A percentile compares a stretch with the other conserved stretches of the same genome.
Conservation (phyloP, 192 early-diverging fungal genomes). For the Rhizophlyctis rosea region DNA sequence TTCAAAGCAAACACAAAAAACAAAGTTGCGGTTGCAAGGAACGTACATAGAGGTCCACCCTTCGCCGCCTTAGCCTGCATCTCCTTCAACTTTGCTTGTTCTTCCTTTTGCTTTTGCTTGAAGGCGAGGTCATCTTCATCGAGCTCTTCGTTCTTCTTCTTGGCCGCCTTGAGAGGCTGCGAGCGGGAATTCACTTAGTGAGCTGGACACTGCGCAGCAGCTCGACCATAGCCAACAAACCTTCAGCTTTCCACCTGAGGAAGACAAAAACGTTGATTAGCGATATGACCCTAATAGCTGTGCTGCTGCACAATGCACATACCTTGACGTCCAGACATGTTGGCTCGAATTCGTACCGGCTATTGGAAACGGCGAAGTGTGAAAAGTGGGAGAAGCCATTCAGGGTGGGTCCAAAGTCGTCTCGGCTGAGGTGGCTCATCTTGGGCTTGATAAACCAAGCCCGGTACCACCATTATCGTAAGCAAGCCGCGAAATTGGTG, state of each 20-base stretch:
- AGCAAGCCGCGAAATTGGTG: too few species aligned
- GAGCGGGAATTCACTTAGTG: not conserved
- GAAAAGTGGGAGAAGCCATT: too few species aligned
- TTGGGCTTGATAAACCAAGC: too few species aligned
- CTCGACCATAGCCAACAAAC: not conserved
- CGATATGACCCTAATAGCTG: not conserved
- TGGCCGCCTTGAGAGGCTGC: conserved; percentile 82
- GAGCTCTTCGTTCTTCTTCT: conserved; percentile 53
- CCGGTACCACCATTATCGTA: too few species aligned
- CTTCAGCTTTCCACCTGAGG: conserved; percentile 76
- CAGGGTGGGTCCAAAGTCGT: too few species aligned
- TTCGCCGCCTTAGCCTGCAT: conserved; percentile 56
- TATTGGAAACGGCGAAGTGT: too few species aligned
- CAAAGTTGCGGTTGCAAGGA: not conserved
- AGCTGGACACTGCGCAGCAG: not conserved
- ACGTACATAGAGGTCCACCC: conserved; percentile 24
- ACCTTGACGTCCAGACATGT: conserved; percentile 60
- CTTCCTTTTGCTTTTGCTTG: conserved; percentile 78
- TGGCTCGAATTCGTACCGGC: too few species aligned
- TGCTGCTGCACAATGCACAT: not conserved
- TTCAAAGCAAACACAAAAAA: not conserved
- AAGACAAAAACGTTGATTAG: not conserved
- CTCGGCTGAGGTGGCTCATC: too few species aligned
- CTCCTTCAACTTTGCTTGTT: conserved; percentile 72
- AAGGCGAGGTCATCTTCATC: conserved; percentile 75